Evolutionary conservation across 352 stramenopile genomes (phyloP), one percentile per base, ranked within the genome.

Genomic region (Albugo laibachii): DNA sequence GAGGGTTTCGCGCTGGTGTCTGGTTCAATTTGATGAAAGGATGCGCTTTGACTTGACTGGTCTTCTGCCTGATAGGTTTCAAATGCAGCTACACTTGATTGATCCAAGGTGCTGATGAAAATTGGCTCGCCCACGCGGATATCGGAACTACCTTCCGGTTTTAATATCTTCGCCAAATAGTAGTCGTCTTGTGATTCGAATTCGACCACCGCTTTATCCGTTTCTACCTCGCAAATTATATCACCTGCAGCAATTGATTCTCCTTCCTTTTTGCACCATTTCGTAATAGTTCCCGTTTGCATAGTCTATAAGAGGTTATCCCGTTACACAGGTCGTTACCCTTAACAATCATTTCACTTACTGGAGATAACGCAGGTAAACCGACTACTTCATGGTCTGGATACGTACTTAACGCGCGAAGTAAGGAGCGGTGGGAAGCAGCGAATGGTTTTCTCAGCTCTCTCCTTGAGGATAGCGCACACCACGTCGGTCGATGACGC

Each of bases 141-240:
- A 49, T 97, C 92, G 5, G 72, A 63, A 5, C 66, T 53, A 13
- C 88, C 91, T 6, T 74, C 80, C 14, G 66, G 57, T 36, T 89
- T 83, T 37, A 98, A 70, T 63, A 98, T 97, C 69, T 96, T 97
- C 41, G 88, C 92, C 37, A 98, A 54, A 41, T 94, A 75, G 47
- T 71, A 77, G 34, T 98, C 94, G 60, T 99, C 93, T 56, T 97
- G 89, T 10, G 87, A 83, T 62, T 98, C 94, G 59, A 95, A 98
- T 65, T 97, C 93, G 43, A 98, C 93, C 19, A 93, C 93, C 15
- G 95, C 94, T 69, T 99, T 98, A 69, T 99, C 94, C 11, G 94
- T 99, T 69, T 99, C 93, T 49, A 99, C 83, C 48, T 95, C 73
- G 55, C 83, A 95, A 36, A 98, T 69, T 36, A 96, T 73, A 57